Evolutionary conservation across 1,284 basidiomycete species (phyloP).

Genomic region (Sparassis latifolia): DNA sequence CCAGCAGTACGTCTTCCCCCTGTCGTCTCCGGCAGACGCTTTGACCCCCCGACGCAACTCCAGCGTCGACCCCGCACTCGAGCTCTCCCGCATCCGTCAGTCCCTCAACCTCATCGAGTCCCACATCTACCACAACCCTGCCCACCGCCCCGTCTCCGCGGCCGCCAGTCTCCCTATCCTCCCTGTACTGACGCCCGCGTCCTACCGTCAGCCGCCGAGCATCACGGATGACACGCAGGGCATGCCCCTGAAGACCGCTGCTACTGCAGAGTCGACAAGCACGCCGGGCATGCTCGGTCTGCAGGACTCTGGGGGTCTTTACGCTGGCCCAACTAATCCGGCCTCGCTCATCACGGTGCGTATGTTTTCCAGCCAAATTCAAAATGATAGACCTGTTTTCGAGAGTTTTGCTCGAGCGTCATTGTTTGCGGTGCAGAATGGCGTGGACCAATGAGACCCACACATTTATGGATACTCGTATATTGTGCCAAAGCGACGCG

Average conservation of each 20-base stretch:
- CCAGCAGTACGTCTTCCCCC: slow-evolving; percentile 21
- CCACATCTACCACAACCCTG: slow-evolving; percentile 38
- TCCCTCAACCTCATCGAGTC: slow-evolving; percentile 67
- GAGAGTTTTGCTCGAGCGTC: slow-evolving; percentile 3
- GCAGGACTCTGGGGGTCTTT: slow-evolving; percentile 58
- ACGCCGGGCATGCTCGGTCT: slow-evolving; percentile 62
- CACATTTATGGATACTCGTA: too few relatives aligned
- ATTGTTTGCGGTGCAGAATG: background rate
- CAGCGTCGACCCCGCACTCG: slow-evolving; percentile 61
- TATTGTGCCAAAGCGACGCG: too few relatives aligned
- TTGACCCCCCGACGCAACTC: slow-evolving; percentile 11
- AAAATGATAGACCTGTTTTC: background rate
- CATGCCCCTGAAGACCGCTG: background rate
- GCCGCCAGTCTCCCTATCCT: too few relatives aligned
- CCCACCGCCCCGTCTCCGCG: slow-evolving; percentile 1
- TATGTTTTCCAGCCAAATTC: too few relatives aligned
- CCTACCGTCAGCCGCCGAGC: background rate
- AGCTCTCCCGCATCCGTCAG: slow-evolving; percentile 67
- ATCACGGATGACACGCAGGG: background rate
- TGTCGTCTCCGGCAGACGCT: background rate
- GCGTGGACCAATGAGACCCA: too few relatives aligned
- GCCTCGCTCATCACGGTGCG: slow-evolving; percentile 46
- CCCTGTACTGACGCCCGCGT: background rate
- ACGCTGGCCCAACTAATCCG: slow-evolving; percentile 66
- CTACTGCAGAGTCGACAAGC: slow-evolving; percentile 1